Evolutionary conservation across 768 basidiomycete species (phyloP).

Genomic region (Tephrocybe sp.): DNA sequence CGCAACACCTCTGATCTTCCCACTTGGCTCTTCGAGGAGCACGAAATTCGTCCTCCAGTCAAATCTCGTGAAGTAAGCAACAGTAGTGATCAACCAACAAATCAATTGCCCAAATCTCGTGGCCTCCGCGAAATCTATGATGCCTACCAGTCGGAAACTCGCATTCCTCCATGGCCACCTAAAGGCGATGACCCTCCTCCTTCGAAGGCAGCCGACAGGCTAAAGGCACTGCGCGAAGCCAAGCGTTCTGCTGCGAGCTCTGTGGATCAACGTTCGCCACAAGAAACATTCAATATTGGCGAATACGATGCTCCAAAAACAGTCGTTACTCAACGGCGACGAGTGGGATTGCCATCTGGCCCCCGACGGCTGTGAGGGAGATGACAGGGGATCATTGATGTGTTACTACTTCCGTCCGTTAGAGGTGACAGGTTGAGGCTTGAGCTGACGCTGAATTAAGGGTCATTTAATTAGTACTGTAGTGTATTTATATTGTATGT

Average conservation of each 20-base stretch:
- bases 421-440: conserved; percentile 10
- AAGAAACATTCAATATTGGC: background rate
- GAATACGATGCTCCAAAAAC: conserved; percentile 7
- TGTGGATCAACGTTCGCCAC: background rate
- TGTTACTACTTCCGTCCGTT: no score
- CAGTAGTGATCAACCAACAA: background rate
- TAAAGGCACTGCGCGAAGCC: conserved; percentile 52
- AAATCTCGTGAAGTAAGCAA: background rate
- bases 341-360: conserved; percentile 35
- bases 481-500: background rate
- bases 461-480: background rate
- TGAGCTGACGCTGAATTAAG: background rate
- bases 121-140: conserved; percentile 40
- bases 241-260: conserved; percentile 32
- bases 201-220: conserved; percentile 43
- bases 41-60: conserved; percentile 41
- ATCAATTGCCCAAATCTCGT: conserved; percentile 17
- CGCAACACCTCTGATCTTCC: conserved; percentile 58
- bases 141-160: conserved; percentile 22
- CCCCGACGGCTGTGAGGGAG: conserved; percentile 24
- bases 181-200: conserved; percentile 18
- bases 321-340: conserved; percentile 16
- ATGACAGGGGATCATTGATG: conserved; percentile 17
- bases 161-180: conserved; percentile 2
- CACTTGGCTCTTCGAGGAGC: conserved; percentile 62